A percentile compares a stretch with the other conserved stretches of the same genome.
These are phyloP conservation scores for Raddia guianensis DNA, from an alignment of 176 grass and related monocot genomes.

Conservation along the genomic window DNA sequence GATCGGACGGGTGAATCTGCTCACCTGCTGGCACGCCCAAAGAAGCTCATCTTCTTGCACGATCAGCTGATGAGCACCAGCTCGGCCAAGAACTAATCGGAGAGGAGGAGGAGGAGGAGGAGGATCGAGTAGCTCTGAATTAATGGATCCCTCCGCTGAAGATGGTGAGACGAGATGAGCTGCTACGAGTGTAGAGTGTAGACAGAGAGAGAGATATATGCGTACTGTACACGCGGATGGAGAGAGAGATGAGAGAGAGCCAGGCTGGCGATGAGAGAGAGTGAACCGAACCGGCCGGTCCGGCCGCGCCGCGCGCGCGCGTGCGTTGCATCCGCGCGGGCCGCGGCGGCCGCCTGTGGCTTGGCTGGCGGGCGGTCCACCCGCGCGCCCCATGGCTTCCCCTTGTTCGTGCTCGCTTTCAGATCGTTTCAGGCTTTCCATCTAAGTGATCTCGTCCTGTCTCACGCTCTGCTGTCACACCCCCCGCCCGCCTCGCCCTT, in stretches of 20 bases:
- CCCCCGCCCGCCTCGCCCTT: neutral
- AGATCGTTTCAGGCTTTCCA: neutral
- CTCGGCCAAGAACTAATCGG: neutral
- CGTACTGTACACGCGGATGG: too few relatives aligned
- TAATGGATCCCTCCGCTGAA: neutral
- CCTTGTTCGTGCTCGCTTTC: too few relatives aligned
- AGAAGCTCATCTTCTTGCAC: constrained; percentile 60
- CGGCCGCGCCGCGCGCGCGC: too few relatives aligned
- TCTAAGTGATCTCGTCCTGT: neutral
- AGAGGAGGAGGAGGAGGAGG: neutral
- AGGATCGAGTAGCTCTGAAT: too few relatives aligned
- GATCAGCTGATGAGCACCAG: neutral
- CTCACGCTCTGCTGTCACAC: neutral
- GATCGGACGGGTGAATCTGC: neutral
- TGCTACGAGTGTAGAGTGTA: too few relatives aligned
- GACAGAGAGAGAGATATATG: neutral
- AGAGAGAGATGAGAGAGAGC: neutral
- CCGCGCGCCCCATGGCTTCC: neutral
- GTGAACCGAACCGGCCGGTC: too few relatives aligned
- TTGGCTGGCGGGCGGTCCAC: neutral
- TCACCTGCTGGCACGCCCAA: constrained; percentile 70
- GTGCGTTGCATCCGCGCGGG: neutral
- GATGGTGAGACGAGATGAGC: constrained; percentile 1
- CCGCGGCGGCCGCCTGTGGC: too few relatives aligned
- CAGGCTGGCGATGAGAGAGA: constrained; percentile 43